Evolutionary conservation across 2,329 filamentous ascomycete genomes (phyloP), one percentile per base, ranked within the genome.

Genomic region (Eutypella sp.): DNA sequence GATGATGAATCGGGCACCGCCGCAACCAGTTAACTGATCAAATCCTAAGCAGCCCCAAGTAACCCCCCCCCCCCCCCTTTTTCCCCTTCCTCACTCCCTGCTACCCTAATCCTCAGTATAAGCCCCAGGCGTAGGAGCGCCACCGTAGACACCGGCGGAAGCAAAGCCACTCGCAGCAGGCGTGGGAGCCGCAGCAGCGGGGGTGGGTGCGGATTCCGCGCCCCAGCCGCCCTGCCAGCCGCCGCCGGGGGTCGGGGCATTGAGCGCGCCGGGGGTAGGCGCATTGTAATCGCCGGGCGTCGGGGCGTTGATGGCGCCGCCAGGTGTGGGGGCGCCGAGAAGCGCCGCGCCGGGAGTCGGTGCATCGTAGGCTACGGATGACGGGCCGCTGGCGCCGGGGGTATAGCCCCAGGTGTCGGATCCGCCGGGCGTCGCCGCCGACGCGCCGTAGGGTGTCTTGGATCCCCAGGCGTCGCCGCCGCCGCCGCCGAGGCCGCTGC

Each of bases 391-490:
- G 3, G 70, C 66, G 1, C 74, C 75, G 2, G 76, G 72, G 2
- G 77, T 78, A 60, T 80, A 81, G 31, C 76, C 77, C 80, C 81
- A 84, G 5, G 75, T 69, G 48, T 84, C 79, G 42, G 72, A 72
- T 43, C 74, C 78, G 58, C 75, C 78, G 43, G 78, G 78, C 1
- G 79, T 82, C 2, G 78, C 77, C 3, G 78, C 79, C 3, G 78
- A 78, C 8, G 69, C 72, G 22, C 78, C 80, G 61, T 87, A 90
- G 3, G 90, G 90, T 1, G 89, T 95, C 65, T 91, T 88, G 24
- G 85, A 86, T 6, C 86, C 80, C 72, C 85, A 88, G 25, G 77
- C 72, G 48, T 85, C 84, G 44, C 71, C 67, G 33, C 69, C 66
- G 19, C 62, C 51, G 41, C 65, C 58, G 38, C 68, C 67, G 55